Percentiles rank a stretch among this genome's conserved stretches.
Evolutionary conservation across 164 flowering plant species (phyloP).

Genomic region (Kingdonia uniflora): DNA sequence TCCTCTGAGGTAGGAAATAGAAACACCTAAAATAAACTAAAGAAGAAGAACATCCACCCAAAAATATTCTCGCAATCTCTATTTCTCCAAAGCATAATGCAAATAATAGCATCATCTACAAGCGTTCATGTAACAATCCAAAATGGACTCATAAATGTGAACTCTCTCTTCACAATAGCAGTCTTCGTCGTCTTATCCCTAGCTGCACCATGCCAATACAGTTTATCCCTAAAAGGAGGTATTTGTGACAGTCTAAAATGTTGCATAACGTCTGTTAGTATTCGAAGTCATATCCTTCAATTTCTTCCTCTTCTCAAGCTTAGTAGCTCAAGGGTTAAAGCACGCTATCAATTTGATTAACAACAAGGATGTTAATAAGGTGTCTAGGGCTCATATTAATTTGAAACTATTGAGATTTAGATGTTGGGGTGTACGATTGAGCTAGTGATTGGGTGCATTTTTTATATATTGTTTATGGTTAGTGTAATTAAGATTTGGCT

Average conservation of each 20-base stretch:
- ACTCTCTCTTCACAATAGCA: constrained; percentile 62
- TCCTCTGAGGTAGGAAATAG: too few species aligned
- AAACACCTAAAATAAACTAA: too few species aligned
- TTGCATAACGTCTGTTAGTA: constrained; percentile 29
- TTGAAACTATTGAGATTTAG: constrained; percentile 17
- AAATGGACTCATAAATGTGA: constrained; percentile 56
- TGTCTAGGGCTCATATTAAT: constrained; percentile 22
- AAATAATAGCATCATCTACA: too few species aligned
- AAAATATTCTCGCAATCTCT: too few species aligned
- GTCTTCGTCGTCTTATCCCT: constrained; percentile 56
- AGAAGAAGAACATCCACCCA: too few species aligned
- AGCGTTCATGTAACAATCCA: constrained; percentile 60
- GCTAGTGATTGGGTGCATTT: constrained; percentile 28
- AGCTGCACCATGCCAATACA: constrained; percentile 30
- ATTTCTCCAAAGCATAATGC: too few species aligned
- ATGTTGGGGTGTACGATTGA: constrained; percentile 31
- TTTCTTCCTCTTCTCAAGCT: constrained; percentile 31
- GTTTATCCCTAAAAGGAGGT: constrained; percentile 20
- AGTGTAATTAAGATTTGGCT: constrained; percentile 26
- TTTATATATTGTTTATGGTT: constrained; percentile 28
- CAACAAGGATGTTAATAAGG: constrained; percentile 22
- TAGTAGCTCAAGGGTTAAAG: constrained; percentile 27
- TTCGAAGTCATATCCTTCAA: constrained; percentile 30
- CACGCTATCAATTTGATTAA: constrained; percentile 30
- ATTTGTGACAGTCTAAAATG: constrained; percentile 26